phyloP scores from a whole-genome alignment of 352 stramenopile species.

The Blastocystis sp. region DNA sequence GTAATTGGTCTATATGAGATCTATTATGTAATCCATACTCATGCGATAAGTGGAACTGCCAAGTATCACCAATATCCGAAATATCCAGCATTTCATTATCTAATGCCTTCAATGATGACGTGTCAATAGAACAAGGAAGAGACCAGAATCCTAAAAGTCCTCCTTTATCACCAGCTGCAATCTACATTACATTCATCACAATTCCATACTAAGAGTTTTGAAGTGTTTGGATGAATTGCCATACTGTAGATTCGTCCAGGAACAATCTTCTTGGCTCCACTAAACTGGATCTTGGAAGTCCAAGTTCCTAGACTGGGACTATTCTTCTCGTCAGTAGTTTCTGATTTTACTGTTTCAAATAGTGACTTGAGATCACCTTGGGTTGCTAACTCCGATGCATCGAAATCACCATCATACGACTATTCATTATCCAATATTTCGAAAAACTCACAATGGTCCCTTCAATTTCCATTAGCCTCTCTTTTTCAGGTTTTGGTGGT shows the following conservation, averaged over 20 bases:
- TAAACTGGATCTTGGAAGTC: conserved; percentile 38
- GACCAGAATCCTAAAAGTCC: conserved; percentile 44
- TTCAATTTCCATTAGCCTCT: not conserved
- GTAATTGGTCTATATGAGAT: conserved; percentile 22
- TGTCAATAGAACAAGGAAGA: not conserved
- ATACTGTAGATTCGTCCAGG: conserved; percentile 58
- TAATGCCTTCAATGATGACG: not conserved
- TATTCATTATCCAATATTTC: not conserved
- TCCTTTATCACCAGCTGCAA: conserved; percentile 44
- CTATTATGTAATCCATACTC: not conserved
- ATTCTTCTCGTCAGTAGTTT: not conserved
- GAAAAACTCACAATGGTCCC: conserved; percentile 15
- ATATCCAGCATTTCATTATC: conserved; percentile 40
- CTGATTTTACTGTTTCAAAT: not conserved
- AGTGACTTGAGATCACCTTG: conserved; percentile 18
- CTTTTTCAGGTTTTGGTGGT: not conserved
- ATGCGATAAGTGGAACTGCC: conserved; percentile 44
- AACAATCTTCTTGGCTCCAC: conserved; percentile 47
- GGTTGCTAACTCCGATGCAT: conserved; percentile 30
- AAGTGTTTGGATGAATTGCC: conserved; percentile 7
- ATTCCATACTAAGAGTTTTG: not conserved
- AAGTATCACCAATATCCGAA: not conserved
- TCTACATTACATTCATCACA: not conserved
- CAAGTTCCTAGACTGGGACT: not conserved
- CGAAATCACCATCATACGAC: conserved; percentile 61